Conservation (phyloP, 106 monocot genomes). For the Dendrobium officinale region DNA sequence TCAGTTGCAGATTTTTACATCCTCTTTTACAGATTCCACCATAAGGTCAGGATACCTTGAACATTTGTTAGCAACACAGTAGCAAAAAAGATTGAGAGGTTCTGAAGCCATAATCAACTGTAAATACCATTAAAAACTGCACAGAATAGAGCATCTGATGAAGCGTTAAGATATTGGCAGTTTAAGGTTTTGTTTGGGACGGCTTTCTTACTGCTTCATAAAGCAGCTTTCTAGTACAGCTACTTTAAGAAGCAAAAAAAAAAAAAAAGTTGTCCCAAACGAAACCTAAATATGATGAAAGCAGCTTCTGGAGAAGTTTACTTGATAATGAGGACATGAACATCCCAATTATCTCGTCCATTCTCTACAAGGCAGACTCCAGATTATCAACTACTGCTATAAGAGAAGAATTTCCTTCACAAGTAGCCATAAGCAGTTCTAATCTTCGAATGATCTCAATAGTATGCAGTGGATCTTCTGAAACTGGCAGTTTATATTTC, state of each 20-base stretch:
- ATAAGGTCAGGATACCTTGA: not conserved
- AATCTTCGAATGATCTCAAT: constrained; percentile 39
- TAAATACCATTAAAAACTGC: not conserved
- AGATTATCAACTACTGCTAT: constrained; percentile 50
- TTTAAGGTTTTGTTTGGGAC: too few relatives aligned
- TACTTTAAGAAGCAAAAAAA: too few relatives aligned
- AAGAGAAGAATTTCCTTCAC: constrained; percentile 75
- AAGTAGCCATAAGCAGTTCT: constrained; percentile 52
- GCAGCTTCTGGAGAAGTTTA: too few relatives aligned
- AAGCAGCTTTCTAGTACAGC: too few relatives aligned
- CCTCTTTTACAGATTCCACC: not conserved
- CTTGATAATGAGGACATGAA: too few relatives aligned
- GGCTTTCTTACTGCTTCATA: too few relatives aligned
- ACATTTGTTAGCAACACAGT: not conserved
- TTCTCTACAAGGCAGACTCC: constrained; percentile 16
- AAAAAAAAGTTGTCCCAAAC: too few relatives aligned
- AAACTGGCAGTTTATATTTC: constrained; percentile 23
- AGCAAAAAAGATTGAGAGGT: not conserved
- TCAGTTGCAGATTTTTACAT: not conserved
- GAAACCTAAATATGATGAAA: too few relatives aligned
- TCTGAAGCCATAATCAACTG: too few relatives aligned
- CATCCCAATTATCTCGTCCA: not conserved
- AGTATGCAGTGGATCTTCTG: constrained; percentile 16
- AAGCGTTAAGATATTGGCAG: too few relatives aligned
- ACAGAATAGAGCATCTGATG: too few relatives aligned